A percentile compares a stretch with the other conserved stretches of the same genome.
Evolutionary conservation across 2,329 filamentous ascomycete genomes (phyloP).

Genomic region (Penicillium sp.): DNA sequence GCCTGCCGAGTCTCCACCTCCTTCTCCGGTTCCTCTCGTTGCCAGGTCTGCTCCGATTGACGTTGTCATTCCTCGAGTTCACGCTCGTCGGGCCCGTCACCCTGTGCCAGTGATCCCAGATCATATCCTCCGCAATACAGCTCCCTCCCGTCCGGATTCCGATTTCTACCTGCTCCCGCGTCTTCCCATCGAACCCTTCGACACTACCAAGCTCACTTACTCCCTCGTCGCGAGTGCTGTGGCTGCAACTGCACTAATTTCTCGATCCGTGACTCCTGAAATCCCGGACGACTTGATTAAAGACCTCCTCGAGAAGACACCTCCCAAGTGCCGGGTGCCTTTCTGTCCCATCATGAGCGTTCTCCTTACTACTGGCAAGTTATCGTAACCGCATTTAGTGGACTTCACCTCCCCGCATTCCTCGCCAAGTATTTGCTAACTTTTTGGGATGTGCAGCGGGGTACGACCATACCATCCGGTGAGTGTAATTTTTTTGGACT

Average conservation of each 20-base stretch:
- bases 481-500: slow-evolving; percentile 36
- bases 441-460: slow-evolving; percentile 56
- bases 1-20: background rate
- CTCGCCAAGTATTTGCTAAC: slow-evolving; percentile 26
- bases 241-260: background rate
- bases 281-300: background rate
- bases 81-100: background rate
- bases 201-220: background rate
- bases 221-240: background rate
- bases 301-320: background rate
- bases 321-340: background rate
- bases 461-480: slow-evolving; percentile 77
- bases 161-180: background rate
- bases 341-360: slow-evolving; percentile 60
- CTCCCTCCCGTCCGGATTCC: background rate
- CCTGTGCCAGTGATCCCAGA: too few species aligned
- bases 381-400: background rate
- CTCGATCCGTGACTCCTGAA: background rate
- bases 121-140: background rate
- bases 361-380: slow-evolving; percentile 67
- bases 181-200: background rate
- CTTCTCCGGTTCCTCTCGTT: background rate
- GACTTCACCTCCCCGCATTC: slow-evolving; percentile 22
- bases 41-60: background rate
- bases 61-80: background rate